Base-by-base conservation (phyloP, 768 basidiomycete species). In the Phanerodontia chrysosporium region DNA sequence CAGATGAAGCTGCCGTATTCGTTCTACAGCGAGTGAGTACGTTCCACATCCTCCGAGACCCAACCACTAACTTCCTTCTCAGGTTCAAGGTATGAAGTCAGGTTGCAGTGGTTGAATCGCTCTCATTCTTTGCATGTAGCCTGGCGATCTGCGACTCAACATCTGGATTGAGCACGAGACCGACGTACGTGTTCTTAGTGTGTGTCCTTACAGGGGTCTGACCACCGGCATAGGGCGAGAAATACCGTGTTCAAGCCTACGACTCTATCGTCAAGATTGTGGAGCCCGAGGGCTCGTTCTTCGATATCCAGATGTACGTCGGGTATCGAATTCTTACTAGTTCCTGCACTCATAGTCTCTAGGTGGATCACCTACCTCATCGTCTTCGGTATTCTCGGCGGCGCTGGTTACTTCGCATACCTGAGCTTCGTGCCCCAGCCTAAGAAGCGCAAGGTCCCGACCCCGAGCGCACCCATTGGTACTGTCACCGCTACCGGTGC, bases 11-110 rank as follows among this genome's bases (percentile, higher is more conserved):
- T 94, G 55, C 89, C 90, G 8, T 94, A 84, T 64, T 61, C 75
- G 10, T 92, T 94, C 72, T 75, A 88, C 73, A 92, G 89, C 81
- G 89, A 94, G 92, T 93, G 64, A 72, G 90, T 78, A 2, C 42
- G 29, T 42, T 25, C 29, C 25, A 42, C 56, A 45, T 42, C 32
- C n/a, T n/a, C n/a, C n/a, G n/a, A n/a, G n/a, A n/a, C n/a, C n/a
- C n/a, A n/a, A n/a, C n/a, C n/a, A n/a, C n/a, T n/a, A n/a, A n/a
- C n/a, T 28, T 1, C 39, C 18, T 18, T 51, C 35, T 9, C 59
- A 88, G 86, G 70, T 86, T 84, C 74, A 86, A 83, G 82, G 86
- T 86, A 74, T 35, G 39, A 48, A 18, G 18, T 35, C 6, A 6
- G 9, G 28, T 32, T 30, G 14, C 29, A 52, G 46, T n/a, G 21